phyloP scores from a whole-genome alignment of 177 flowering plant species.

The Tripterygium wilfordii region DNA sequence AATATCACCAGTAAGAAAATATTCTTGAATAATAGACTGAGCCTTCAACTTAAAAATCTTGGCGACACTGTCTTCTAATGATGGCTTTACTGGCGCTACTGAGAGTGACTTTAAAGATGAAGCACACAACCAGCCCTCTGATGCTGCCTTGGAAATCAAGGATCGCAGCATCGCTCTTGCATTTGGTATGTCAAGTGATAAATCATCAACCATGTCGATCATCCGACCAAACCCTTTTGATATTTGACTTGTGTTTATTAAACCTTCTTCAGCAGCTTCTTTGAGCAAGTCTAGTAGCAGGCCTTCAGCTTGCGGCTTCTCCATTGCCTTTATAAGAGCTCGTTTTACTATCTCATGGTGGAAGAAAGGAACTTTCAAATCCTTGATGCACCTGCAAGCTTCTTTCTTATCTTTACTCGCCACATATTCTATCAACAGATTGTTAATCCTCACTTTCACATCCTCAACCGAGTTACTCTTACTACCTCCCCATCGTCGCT shows the following conservation, averaged over 20 bases:
- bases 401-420: slow-evolving; percentile 63
- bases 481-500: slow-evolving; percentile 71
- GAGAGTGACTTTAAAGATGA: slow-evolving; percentile 55
- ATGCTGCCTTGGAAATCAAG: slow-evolving; percentile 67
- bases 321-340: slow-evolving; percentile 75
- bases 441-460: slow-evolving; percentile 48
- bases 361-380: slow-evolving; percentile 69
- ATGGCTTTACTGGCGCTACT: slow-evolving; percentile 19
- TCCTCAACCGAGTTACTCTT: slow-evolving; percentile 63
- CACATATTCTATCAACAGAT: slow-evolving; percentile 55
- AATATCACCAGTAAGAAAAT: slow-evolving; percentile 62
- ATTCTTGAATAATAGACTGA: slow-evolving; percentile 59
- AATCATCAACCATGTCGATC: slow-evolving; percentile 63
- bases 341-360: slow-evolving; percentile 78
- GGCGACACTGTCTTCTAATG: slow-evolving; percentile 29
- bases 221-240: slow-evolving; percentile 59
- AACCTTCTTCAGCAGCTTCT: slow-evolving; percentile 57
- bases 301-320: slow-evolving; percentile 42
- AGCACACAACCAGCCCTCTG: slow-evolving; percentile 76
- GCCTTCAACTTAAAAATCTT: slow-evolving; percentile 45
- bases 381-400: slow-evolving; percentile 76
- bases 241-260: slow-evolving; percentile 70
- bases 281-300: slow-evolving; percentile 53
- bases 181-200: slow-evolving; percentile 63
- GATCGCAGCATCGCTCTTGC: slow-evolving; percentile 55